Evolutionary conservation across 2,329 filamentous ascomycete species (phyloP).

Genomic region (Colletotrichum sp.): DNA sequence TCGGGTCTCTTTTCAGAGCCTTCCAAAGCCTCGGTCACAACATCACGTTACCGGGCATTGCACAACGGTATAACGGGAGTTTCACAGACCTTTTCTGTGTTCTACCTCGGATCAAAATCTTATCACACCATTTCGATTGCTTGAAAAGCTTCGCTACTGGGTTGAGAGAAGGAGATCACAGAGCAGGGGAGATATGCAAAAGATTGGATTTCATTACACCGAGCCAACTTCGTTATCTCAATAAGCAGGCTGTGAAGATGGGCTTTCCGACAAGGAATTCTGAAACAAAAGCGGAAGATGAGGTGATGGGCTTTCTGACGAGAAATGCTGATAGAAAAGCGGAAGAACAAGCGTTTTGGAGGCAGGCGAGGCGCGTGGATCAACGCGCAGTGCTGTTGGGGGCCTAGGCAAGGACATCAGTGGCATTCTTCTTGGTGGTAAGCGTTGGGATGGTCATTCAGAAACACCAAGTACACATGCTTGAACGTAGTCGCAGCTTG

Average conservation of each 20-base stretch:
- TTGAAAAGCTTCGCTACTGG: background rate
- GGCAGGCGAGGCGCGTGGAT: background rate
- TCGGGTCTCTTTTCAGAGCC: background rate
- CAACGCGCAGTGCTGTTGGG: background rate
- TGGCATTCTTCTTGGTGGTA: background rate
- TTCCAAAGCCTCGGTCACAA: background rate
- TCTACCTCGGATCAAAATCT: background rate
- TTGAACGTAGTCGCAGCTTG: background rate
- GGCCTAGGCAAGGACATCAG: too few relatives aligned
- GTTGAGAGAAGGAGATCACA: background rate
- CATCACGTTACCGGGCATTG: background rate
- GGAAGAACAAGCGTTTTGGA: background rate
- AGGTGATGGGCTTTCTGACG: background rate
- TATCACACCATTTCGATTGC: background rate
- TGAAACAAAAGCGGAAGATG: background rate
- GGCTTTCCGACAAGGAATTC: background rate
- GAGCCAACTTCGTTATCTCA: background rate
- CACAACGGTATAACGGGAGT: background rate
- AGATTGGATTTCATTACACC: background rate
- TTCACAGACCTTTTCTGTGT: background rate
- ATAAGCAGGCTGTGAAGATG: background rate
- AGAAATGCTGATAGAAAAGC: background rate
- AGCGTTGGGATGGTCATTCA: background rate
- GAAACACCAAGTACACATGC: background rate
- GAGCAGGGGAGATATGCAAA: background rate